Evolutionary conservation across 2,329 filamentous ascomycete genomes (phyloP), one percentile per base, ranked within the genome.

Genomic region (Verticillium klebahnii): DNA sequence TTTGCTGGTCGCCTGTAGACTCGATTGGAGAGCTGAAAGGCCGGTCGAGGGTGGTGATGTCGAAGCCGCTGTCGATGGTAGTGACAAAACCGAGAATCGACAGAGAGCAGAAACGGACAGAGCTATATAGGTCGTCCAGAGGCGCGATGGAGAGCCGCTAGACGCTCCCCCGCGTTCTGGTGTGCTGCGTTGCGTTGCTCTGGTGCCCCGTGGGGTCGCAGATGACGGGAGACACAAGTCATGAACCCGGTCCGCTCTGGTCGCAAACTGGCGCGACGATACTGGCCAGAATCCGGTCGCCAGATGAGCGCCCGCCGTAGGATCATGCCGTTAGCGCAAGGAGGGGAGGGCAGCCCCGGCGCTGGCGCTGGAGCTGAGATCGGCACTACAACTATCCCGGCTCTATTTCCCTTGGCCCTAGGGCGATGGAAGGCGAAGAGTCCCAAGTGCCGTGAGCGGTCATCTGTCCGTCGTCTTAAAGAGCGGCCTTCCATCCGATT

Each of bases 401-500:
- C 45, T 52, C 45, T 52, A 12, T 52, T 23, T 19, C 45, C 45
- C 40, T 25, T 12, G 40, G n/a, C 17, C 45, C 45, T 52, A 36
- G 34, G 14, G 34, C 15, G 5, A 52, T 19, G 9, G 45, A 52
- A 52, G 12, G 17, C 19, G 58, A 59, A 29, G 45, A 3, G 15
- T 15, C 8, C 6, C 34, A 40, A 37, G 56, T 32, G 19, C 14
- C 8, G 23, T 14, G 15, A 2, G 34, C 63, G 63, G 63, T 12
- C 17, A 61, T 60, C 14, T 23, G 15, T 58, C 61, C 63, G 63
- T 45, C 25, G 14, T 40, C 5, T 17, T 25, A 6, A 1, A 19
- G 9, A 36, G 57, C 61, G 63, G 63, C 32, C 54, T 61, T 61
- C 31, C 57, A 11, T 31, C 59, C 63, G 60, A 29, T 15, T n/a